Evolutionary conservation across 2,329 filamentous ascomycete species (phyloP).

Genomic region (Pseudogymnoascus sp.): DNA sequence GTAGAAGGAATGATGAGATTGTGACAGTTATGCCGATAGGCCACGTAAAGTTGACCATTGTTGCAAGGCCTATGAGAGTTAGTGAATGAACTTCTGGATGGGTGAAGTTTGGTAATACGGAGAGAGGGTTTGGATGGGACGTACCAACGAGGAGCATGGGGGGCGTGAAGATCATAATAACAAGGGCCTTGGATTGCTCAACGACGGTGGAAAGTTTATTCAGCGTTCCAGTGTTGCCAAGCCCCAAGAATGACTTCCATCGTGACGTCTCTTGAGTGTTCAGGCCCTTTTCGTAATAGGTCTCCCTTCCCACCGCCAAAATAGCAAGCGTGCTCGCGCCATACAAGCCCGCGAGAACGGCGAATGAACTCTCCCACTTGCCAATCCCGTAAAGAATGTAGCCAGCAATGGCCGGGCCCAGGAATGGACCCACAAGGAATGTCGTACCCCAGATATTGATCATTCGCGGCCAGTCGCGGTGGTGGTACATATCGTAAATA

Average conservation of each 20-base stretch:
- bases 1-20: conserved; percentile 29
- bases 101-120: background rate
- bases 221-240: conserved; percentile 25
- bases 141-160: conserved; percentile 25
- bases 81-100: background rate
- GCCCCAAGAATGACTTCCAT: conserved; percentile 26
- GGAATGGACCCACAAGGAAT: conserved; percentile 32
- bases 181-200: conserved; percentile 19
- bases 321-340: conserved; percentile 30
- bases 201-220: conserved; percentile 23
- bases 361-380: conserved; percentile 30
- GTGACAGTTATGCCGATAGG: conserved; percentile 34
- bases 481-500: conserved; percentile 33
- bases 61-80: conserved; percentile 17
- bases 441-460: conserved; percentile 35
- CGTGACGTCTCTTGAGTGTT: conserved; percentile 15
- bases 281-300: conserved; percentile 22
- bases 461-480: conserved; percentile 31
- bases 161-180: conserved; percentile 27
- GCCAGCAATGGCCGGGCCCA: conserved; percentile 32
- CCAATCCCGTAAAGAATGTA: conserved; percentile 28
- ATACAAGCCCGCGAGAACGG: conserved; percentile 31
- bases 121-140: background rate
- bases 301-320: conserved; percentile 30
- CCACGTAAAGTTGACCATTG: conserved; percentile 33